Base-by-base conservation (phyloP, 768 basidiomycete genomes). In the Tylopilus rubrobrunneus region DNA sequence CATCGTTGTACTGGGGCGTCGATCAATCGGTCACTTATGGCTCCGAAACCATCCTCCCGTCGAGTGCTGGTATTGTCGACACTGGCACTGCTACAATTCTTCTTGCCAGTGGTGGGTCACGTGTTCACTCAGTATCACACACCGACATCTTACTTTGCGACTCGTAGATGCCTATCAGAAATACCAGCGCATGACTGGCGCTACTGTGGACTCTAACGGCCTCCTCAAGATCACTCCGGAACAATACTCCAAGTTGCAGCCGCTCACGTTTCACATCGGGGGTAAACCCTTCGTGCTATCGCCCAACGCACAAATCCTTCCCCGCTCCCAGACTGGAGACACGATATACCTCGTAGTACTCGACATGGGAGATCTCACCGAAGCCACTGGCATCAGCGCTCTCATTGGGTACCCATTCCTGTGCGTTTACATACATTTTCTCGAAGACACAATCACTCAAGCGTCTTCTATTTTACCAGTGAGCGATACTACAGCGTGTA, bases 11-110 rank as follows among this genome's bases (percentile, higher is more conserved):
- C 47, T 71, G 71, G 73, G 70, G 69, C 7, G 66, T 72, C 31
- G 50, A 73, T 27, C 66, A 69, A 53, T 7, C 76, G 70, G 56
- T 73, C 42, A 43, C 57, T 12, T 73, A 70, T 15, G 68, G 67
- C 21, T 19, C 37, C 0, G 51, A 56, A 3, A 60, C 53, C 7
- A 56, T 72, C n/a, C 36, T 71, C 34, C 39, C 57, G 5, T 37
- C 17, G 11, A 63, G 57, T 14, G 62, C 68, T 19, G 71, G 71
- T 29, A 67, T 73, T 42, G 58, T 73, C 21, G 73, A 71, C 53
- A 70, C 69, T 0, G 72, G 72, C 14, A 69, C 63, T 45, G 63
- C 66, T 2, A 41, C 68, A 11, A 52, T 65, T 10, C 45, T 59
- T 28, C 39, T 68, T 12, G 45, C 66, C 12, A 36, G 2, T 17